These are phyloP conservation scores for Euryodendron excelsum DNA, from an alignment of 148 eudicot genomes.

Conservation along the genomic window DNA sequence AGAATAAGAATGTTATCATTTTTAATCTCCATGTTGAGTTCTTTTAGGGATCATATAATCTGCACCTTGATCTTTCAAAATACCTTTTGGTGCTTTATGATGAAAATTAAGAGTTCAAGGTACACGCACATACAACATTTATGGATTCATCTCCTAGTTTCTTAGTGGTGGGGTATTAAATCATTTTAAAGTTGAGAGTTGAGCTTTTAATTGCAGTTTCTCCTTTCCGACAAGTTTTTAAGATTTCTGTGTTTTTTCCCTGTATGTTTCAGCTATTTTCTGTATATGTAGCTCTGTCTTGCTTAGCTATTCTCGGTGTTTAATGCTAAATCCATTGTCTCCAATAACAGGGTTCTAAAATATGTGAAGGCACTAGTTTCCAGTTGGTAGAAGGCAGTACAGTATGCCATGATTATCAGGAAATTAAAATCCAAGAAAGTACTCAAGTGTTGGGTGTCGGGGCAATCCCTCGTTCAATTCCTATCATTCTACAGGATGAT, in stretches of 20 bases:
- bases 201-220: not conserved
- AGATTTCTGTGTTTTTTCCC: not conserved
- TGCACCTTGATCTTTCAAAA: too few relatives aligned
- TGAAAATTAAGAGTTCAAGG: not conserved
- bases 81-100: not conserved
- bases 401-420: conserved; percentile 87
- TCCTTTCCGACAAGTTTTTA: not conserved
- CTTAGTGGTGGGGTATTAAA: not conserved
- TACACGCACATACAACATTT: too few relatives aligned
- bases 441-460: conserved; percentile 91
- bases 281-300: not conserved
- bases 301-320: not conserved
- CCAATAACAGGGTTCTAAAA: conserved; percentile 29
- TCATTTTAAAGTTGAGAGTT: not conserved
- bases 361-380: conserved; percentile 77
- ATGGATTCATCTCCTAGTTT: too few relatives aligned
- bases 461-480: conserved; percentile 91
- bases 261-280: not conserved
- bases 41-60: too few relatives aligned
- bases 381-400: conserved; percentile 61
- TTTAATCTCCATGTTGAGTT: too few relatives aligned
- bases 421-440: conserved; percentile 92
- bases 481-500: conserved; percentile 83
- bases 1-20: too few relatives aligned
- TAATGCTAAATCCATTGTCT: conserved; percentile 3